A percentile compares a stretch with the other conserved stretches of the same genome.
Evolutionary conservation across 148 eudicot genomes (phyloP).

Genomic region (Vaccinium darrowii): DNA sequence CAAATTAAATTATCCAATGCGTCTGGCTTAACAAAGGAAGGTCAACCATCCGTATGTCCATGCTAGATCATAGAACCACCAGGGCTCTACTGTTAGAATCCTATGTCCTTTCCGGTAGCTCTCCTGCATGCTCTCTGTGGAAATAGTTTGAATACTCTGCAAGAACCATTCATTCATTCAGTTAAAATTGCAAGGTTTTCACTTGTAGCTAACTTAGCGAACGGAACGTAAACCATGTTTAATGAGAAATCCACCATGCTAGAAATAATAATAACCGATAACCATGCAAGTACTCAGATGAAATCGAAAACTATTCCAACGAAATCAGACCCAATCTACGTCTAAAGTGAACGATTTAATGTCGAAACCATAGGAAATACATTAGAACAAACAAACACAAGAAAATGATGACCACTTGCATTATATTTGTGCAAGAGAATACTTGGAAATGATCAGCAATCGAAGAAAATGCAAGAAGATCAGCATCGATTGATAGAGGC

Average conservation of each 20-base stretch:
- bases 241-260: too few species aligned
- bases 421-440: background rate
- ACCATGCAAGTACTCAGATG: background rate
- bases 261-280: background rate
- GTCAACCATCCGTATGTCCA: background rate
- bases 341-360: background rate
- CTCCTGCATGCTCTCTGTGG: background rate
- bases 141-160: background rate
- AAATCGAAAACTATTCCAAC: too few species aligned
- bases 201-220: background rate
- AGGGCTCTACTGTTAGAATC: too few species aligned
- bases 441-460: background rate
- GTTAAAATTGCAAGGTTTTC: background rate
- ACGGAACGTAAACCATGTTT: too few species aligned
- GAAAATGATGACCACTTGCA: background rate
- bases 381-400: background rate
- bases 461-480: slow-evolving; percentile 1
- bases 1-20: background rate
- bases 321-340: too few species aligned
- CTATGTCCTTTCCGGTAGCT: background rate
- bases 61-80: background rate
- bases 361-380: background rate
- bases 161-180: slow-evolving; percentile 1
- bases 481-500: background rate
- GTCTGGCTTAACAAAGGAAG: background rate